Conservation (phyloP, 2,329 filamentous ascomycete species). For the Orbilia oligospora region DNA sequence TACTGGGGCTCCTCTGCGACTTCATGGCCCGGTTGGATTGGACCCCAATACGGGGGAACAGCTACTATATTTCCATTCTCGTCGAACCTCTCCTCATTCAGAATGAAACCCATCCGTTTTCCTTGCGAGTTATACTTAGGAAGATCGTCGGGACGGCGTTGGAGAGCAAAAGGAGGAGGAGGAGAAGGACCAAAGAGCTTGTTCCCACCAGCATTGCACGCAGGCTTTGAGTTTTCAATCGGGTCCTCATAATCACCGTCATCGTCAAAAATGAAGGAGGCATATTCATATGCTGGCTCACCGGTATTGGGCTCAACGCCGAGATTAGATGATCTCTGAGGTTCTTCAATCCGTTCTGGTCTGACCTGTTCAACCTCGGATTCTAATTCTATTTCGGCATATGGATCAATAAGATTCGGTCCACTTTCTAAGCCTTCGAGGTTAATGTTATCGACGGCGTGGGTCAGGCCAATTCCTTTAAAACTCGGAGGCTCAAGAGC, state of each 20-base stretch:
- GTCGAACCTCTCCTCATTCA: slow-evolving; percentile 10
- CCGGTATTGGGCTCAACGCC: slow-evolving; percentile 15
- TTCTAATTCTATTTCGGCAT: background rate
- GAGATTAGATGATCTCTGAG: background rate
- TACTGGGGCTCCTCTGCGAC: slow-evolving; percentile 37
- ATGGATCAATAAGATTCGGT: background rate
- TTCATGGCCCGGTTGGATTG: slow-evolving; percentile 38
- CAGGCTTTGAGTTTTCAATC: background rate
- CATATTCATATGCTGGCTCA: slow-evolving; percentile 49
- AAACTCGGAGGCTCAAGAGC: slow-evolving; percentile 14
- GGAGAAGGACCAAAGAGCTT: background rate
- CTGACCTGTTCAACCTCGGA: background rate
- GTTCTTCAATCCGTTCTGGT: background rate
- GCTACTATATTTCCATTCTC: background rate
- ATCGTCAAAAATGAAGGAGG: slow-evolving; percentile 28
- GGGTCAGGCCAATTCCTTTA: slow-evolving; percentile 15
- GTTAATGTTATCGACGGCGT: slow-evolving; percentile 21
- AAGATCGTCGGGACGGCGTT: slow-evolving; percentile 18
- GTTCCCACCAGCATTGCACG: background rate
- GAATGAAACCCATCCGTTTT: slow-evolving; percentile 26
- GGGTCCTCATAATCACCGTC: background rate
- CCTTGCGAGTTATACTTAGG: slow-evolving; percentile 26
- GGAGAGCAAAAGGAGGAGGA: background rate
- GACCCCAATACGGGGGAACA: slow-evolving; percentile 6
- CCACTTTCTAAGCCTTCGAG: background rate